These are phyloP conservation scores for Cercospora sp. DNA, from an alignment of 2,329 filamentous ascomycete genomes.

Conservation along the genomic window DNA sequence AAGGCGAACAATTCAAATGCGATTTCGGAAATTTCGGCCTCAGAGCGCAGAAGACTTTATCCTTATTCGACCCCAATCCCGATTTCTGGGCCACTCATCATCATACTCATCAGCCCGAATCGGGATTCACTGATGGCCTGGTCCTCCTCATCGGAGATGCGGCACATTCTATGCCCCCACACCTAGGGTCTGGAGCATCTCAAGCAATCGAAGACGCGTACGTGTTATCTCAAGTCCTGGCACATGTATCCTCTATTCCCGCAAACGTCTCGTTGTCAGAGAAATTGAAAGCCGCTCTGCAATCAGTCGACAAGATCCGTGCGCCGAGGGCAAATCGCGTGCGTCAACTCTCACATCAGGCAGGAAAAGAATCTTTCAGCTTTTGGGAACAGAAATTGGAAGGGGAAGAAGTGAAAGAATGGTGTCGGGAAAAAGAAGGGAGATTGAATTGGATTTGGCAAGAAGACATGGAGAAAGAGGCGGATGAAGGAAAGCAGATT, in stretches of 20 bases:
- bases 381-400: slow-evolving; percentile 23
- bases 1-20: slow-evolving; percentile 43
- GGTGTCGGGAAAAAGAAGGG: slow-evolving; percentile 20
- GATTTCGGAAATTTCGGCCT: slow-evolving; percentile 49
- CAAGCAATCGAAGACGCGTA: slow-evolving; percentile 59
- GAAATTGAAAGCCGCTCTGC: slow-evolving; percentile 25
- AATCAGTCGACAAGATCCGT: slow-evolving; percentile 25
- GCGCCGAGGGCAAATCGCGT: slow-evolving; percentile 24
- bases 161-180: slow-evolving; percentile 64
- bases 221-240: slow-evolving; percentile 34
- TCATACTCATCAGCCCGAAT: slow-evolving; percentile 36
- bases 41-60: slow-evolving; percentile 41
- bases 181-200: slow-evolving; percentile 62
- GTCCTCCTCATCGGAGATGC: slow-evolving; percentile 66
- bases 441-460: slow-evolving; percentile 32
- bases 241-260: neutral
- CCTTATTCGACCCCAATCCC: slow-evolving; percentile 43
- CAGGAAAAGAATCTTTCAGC: slow-evolving; percentile 21
- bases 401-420: slow-evolving; percentile 24
- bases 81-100: slow-evolving; percentile 52
- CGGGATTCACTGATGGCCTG: slow-evolving; percentile 42
- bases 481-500: slow-evolving; percentile 21
- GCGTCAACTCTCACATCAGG: slow-evolving; percentile 23
- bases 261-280: too few relatives aligned
- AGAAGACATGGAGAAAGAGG: slow-evolving; percentile 29